phyloP scores from a whole-genome alignment of 352 stramenopile genomes.

The Phytopythium chamaehyphon region DNA sequence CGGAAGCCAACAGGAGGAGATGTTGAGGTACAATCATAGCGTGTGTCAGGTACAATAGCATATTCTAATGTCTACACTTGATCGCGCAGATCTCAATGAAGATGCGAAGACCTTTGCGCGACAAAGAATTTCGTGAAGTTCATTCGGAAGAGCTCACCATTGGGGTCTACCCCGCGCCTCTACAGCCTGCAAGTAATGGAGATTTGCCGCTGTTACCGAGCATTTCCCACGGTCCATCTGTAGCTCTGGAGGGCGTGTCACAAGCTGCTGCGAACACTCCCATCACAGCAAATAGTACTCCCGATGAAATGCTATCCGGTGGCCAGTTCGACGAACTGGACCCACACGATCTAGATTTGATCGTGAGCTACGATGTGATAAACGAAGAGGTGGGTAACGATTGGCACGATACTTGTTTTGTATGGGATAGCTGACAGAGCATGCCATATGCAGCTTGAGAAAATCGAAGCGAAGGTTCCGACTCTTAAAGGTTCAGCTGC shows the following conservation, averaged over 20 bases:
- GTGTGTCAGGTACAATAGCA: too few relatives aligned
- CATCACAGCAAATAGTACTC: too few relatives aligned
- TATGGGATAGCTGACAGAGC: neutral
- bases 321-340: slow-evolving; percentile 12
- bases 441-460: slow-evolving; percentile 36
- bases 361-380: slow-evolving; percentile 85
- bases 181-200: slow-evolving; percentile 3
- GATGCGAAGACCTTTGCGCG: slow-evolving; percentile 51
- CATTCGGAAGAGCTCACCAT: slow-evolving; percentile 47
- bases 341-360: slow-evolving; percentile 63
- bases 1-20: slow-evolving; percentile 60
- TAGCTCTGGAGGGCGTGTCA: neutral
- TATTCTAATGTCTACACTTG: neutral
- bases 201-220: slow-evolving; percentile 9
- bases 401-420: neutral
- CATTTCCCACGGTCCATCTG: slow-evolving; percentile 8
- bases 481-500: slow-evolving; percentile 28
- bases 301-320: neutral
- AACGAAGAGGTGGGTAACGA: slow-evolving; percentile 52
- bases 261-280: too few relatives aligned
- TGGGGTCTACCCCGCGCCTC: slow-evolving; percentile 43
- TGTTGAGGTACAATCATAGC: slow-evolving; percentile 41
- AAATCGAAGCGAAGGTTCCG: slow-evolving; percentile 50
- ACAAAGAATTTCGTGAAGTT: slow-evolving; percentile 48
- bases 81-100: slow-evolving; percentile 37